A percentile compares a stretch with the other conserved stretches of the same genome.
These are phyloP conservation scores for Lathyrus sativus DNA, from an alignment of 306 rosid genomes.

Conservation along the genomic window DNA sequence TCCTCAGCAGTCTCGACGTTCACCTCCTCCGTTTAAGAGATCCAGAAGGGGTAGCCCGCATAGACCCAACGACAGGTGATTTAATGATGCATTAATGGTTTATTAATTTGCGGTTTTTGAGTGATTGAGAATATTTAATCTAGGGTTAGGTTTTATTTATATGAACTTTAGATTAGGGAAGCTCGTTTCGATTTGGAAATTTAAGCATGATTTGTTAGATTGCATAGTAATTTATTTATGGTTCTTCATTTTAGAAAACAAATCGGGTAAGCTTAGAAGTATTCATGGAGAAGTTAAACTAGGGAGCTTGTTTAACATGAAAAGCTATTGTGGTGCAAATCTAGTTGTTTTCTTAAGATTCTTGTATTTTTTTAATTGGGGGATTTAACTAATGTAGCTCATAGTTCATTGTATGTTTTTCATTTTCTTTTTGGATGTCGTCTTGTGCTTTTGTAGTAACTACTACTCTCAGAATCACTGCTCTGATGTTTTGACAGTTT, in stretches of 20 bases:
- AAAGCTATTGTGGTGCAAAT: background rate
- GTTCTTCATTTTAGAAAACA: background rate
- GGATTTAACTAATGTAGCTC: background rate
- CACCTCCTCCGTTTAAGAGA: conserved; percentile 80
- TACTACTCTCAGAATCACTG: too few relatives aligned
- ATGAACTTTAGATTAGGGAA: background rate
- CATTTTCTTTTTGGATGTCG: too few relatives aligned
- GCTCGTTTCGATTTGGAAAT: background rate
- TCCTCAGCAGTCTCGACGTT: conserved; percentile 49
- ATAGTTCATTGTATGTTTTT: too few relatives aligned
- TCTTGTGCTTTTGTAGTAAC: too few relatives aligned
- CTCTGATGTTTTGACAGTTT: too few relatives aligned
- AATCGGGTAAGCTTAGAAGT: background rate
- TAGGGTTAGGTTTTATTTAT: conserved; percentile 1
- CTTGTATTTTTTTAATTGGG: background rate
- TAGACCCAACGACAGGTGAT: conserved; percentile 71
- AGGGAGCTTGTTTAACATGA: background rate
- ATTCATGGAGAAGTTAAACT: background rate
- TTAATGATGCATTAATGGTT: background rate
- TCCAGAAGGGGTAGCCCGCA: conserved; percentile 87
- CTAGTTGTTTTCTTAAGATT: background rate
- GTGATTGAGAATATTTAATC: background rate
- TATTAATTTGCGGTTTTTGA: background rate
- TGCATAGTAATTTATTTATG: background rate
- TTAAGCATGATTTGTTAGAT: background rate